These are phyloP conservation scores for Ogataea trehaloabstinens DNA, from an alignment of 805 yeast species.

Conservation along the genomic window DNA sequence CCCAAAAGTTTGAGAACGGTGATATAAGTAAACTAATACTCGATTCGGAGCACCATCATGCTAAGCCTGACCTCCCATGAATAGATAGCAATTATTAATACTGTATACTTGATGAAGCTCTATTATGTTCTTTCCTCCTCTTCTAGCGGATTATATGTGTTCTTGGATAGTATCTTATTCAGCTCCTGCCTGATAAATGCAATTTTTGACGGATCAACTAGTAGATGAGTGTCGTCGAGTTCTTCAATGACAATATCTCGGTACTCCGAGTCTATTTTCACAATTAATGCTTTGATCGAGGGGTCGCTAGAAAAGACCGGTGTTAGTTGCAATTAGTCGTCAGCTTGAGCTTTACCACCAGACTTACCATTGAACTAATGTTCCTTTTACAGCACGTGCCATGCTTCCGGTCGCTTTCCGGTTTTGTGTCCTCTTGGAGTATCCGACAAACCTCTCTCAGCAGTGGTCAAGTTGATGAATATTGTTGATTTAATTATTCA, in stretches of 20 bases:
- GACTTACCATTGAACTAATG: slow-evolving; percentile 45
- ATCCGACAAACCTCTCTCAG: no score
- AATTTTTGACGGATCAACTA: slow-evolving; percentile 76
- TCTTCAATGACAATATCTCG: slow-evolving; percentile 77
- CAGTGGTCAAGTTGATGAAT: no score
- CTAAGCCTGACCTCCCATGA: no score
- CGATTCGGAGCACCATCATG: slow-evolving; percentile 6
- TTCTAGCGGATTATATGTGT: slow-evolving; percentile 80
- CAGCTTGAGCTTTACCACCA: neutral
- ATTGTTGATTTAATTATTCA: no score
- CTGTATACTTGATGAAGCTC: no score
- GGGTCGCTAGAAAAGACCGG: slow-evolving; percentile 61
- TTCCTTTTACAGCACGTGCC: slow-evolving; percentile 59
- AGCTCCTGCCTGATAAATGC: slow-evolving; percentile 75
- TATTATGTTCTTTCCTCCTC: slow-evolving; percentile 12
- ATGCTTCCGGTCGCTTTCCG: slow-evolving; percentile 10
- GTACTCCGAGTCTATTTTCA: slow-evolving; percentile 72
- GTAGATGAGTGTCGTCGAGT: slow-evolving; percentile 85
- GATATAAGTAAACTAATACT: slow-evolving; percentile 23
- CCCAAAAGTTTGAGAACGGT: slow-evolving; percentile 19
- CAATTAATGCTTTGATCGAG: slow-evolving; percentile 80
- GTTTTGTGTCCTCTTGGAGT: no score
- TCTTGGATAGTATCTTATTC: slow-evolving; percentile 71
- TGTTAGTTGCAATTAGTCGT: no score
- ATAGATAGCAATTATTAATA: no score